These are phyloP conservation scores for Solanum chilense DNA, from an alignment of 257 asterid genomes.

Conservation along the genomic window DNA sequence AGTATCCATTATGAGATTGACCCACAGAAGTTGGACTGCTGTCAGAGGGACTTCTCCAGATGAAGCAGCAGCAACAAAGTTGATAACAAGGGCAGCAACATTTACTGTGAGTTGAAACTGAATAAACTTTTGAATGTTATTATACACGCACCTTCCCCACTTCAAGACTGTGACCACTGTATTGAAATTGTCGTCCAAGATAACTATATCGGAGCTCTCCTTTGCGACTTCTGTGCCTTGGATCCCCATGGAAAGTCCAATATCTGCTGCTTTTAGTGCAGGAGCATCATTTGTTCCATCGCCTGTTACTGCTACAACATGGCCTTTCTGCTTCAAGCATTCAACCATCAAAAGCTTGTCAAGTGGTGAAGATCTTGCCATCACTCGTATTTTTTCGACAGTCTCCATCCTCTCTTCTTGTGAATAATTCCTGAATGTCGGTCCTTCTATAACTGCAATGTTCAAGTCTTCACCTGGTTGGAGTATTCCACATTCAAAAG, in stretches of 20 bases:
- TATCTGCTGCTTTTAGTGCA: slow-evolving; percentile 12
- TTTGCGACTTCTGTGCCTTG: slow-evolving; percentile 21
- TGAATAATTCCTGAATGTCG: not conserved
- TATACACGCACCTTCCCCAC: slow-evolving; percentile 17
- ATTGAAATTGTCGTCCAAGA: slow-evolving; percentile 13
- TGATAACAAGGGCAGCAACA: slow-evolving; percentile 10
- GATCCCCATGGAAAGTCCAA: slow-evolving; percentile 17
- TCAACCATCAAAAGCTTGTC: slow-evolving; percentile 10
- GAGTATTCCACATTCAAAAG: slow-evolving; percentile 15
- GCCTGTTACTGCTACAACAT: slow-evolving; percentile 22
- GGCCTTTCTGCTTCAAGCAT: slow-evolving; percentile 5
- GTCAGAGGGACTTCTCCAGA: slow-evolving; percentile 15
- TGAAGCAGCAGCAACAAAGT: slow-evolving; percentile 17
- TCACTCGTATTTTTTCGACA: not conserved
- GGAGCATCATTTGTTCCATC: slow-evolving; percentile 22
- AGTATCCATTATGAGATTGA: slow-evolving; percentile 44
- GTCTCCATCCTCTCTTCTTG: slow-evolving; percentile 1
- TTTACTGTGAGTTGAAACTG: slow-evolving; percentile 18
- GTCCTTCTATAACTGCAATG: not conserved
- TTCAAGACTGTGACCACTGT: slow-evolving; percentile 10
- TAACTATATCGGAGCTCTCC: slow-evolving; percentile 17
- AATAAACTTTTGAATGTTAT: slow-evolving; percentile 15
- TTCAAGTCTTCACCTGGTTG: not conserved
- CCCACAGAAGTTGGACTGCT: slow-evolving; percentile 28
- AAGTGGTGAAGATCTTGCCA: slow-evolving; percentile 11